Base-by-base conservation (phyloP, 208 protist species). In the Leishmania aethiopica region DNA sequence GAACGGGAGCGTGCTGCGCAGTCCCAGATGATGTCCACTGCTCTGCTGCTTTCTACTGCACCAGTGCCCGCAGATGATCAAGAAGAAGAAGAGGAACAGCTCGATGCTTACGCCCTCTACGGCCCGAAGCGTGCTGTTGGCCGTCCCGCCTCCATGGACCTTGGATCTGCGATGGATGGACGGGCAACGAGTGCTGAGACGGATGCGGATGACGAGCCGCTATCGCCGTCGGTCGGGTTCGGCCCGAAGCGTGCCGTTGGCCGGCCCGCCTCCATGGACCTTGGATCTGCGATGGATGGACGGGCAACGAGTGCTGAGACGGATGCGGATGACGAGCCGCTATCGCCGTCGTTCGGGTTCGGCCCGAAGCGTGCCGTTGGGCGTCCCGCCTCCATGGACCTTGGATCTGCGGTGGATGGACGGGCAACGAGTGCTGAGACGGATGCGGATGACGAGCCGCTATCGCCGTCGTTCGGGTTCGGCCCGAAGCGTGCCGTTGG, bases 61-160 rank as follows among this genome's bases (percentile, higher is more conserved):
- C 32, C 62, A 17, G 32, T 42, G 62, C 62, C 5, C 32, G 28
- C 70, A 45, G 73, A 83, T 7, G 72, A 82, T 2, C 51, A 55
- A 55, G 83, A 82, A 17, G 83, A 82, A 17, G 73, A 83, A 3
- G 83, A 82, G 73, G 71, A 81, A 51, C 45, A 77, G 3, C 66
- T 81, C n/a, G 71, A 69, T n/a, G 59, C 75, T 5, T 53, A 69
- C 0, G 53, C 57, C 28, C 28, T 71, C 35, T 74, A 64, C 72
- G 82, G 82, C n/a, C 77, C 82, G 17, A 73, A 51, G 19, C 82
- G 82, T 5, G 75, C 82, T 0, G 45, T 22, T 3, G 82, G 82
- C 6, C 82, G 70, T 0, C 75, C 72, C 17, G 67, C 37, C 67
- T 66, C 57, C 22, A 62, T n/a, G 57, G 57, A 62, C n/a, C 32